phyloP scores from a whole-genome alignment of 345 rosid genomes.

The Triadica sebifera region DNA sequence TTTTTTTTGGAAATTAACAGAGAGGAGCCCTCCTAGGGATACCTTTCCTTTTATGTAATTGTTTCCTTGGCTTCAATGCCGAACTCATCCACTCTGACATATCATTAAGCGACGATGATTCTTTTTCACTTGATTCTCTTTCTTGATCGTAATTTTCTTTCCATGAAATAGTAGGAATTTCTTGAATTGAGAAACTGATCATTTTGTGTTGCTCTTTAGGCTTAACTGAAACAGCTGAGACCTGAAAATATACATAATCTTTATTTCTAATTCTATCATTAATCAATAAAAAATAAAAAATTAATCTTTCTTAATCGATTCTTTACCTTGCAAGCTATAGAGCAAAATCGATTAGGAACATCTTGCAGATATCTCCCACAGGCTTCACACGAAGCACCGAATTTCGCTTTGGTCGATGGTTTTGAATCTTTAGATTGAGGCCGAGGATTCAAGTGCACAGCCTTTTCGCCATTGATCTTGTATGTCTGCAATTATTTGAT shows the following conservation, averaged over 20 bases:
- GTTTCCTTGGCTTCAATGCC: constrained; percentile 51
- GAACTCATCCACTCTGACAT: constrained; percentile 45
- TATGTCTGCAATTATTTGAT: constrained; percentile 49
- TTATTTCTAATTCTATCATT: neutral
- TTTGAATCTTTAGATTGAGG: constrained; percentile 75
- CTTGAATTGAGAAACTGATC: constrained; percentile 26
- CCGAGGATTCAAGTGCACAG: constrained; percentile 76
- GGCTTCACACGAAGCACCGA: constrained; percentile 58
- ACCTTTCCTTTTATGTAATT: constrained; percentile 65
- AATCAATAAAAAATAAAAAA: neutral
- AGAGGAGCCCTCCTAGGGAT: constrained; percentile 59
- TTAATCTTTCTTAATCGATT: too few relatives aligned
- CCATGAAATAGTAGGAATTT: constrained; percentile 23
- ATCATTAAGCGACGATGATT: constrained; percentile 18
- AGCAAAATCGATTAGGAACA: constrained; percentile 72
- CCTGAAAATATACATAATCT: constrained; percentile 33
- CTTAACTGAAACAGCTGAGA: constrained; percentile 33
- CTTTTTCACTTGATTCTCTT: neutral
- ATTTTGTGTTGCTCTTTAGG: constrained; percentile 27
- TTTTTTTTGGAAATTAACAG: constrained; percentile 10
- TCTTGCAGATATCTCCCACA: constrained; percentile 84
- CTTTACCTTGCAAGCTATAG: constrained; percentile 82
- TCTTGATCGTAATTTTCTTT: constrained; percentile 28
- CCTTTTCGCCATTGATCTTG: constrained; percentile 85
- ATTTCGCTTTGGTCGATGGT: constrained; percentile 73